Conservation (phyloP, 257 asterid species). For the Nicotiana tomentosiformis region DNA sequence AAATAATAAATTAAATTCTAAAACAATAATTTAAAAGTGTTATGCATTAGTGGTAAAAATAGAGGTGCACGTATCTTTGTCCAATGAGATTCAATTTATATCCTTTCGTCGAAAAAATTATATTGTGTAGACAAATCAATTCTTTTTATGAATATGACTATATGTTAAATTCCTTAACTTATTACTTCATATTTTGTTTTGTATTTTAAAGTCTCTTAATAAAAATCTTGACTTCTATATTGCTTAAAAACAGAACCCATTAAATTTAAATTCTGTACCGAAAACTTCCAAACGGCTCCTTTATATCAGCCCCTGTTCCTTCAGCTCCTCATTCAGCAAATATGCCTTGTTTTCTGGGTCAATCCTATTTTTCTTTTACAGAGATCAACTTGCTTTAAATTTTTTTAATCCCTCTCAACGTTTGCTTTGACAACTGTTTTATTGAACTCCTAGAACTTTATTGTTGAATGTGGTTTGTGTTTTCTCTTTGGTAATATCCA, state of each 20-base stretch:
- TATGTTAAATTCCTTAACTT: no score
- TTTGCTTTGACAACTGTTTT: not conserved
- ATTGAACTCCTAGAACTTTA: not conserved
- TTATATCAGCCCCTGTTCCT: not conserved
- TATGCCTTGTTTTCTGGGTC: not conserved
- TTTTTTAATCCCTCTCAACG: not conserved
- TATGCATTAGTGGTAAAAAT: not conserved
- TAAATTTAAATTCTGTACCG: not conserved
- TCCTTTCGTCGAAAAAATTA: no score
- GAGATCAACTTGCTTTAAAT: no score
- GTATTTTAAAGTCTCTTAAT: no score
- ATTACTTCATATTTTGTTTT: no score
- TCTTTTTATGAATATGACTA: no score
- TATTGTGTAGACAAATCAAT: no score
- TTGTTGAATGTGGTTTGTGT: not conserved
- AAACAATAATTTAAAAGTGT: not conserved
- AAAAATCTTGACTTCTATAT: no score
- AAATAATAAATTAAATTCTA: not conserved
- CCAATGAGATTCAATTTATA: no score
- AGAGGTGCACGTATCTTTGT: no score
- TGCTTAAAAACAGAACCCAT: no score
- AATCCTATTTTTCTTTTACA: not conserved
- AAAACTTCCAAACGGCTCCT: constrained; percentile 9
- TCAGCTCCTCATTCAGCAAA: not conserved
- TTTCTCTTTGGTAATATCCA: not conserved